Evolutionary conservation across 1,284 basidiomycete genomes (phyloP).

Genomic region (Rhodotorula glutinis): DNA sequence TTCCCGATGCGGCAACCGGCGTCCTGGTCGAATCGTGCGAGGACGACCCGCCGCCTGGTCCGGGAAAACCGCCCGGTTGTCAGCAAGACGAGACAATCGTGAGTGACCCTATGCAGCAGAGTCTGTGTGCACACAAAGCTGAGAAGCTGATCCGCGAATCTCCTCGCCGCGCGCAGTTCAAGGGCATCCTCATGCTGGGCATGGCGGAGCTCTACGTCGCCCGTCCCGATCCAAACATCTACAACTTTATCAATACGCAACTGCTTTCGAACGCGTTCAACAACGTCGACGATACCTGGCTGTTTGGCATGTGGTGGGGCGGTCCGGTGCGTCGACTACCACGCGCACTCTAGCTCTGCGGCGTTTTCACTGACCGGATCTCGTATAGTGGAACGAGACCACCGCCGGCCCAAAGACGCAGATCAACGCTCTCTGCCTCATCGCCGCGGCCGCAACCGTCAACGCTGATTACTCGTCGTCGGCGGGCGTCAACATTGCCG

Average conservation of each 20-base stretch:
- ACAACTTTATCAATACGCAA: constrained; percentile 37
- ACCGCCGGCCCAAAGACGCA: constrained; percentile 36
- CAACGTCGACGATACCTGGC: constrained; percentile 31
- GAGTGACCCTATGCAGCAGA: no score
- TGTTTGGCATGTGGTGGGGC: constrained; percentile 33
- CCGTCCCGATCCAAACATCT: constrained; percentile 32
- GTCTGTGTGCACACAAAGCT: no score
- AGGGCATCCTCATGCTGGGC: constrained; percentile 33
- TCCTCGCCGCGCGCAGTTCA: constrained; percentile 17
- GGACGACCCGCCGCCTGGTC: constrained; percentile 16
- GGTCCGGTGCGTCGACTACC: constrained; percentile 28
- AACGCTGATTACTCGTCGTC: constrained; percentile 23
- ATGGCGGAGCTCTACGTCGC: constrained; percentile 31
- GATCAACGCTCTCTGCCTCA: constrained; percentile 24
- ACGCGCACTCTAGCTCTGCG: no score
- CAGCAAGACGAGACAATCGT: constrained; percentile 33
- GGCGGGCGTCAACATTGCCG: background rate
- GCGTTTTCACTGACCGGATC: no score
- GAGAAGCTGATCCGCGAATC: no score
- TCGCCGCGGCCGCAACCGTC: constrained; percentile 27
- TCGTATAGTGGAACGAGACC: constrained; percentile 29
- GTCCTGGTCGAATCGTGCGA: constrained; percentile 30
- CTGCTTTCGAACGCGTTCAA: constrained; percentile 30
- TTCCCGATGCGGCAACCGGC: constrained; percentile 15
- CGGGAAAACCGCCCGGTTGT: constrained; percentile 23